Evolutionary conservation across 1,284 basidiomycete species (phyloP), one percentile per base, ranked within the genome.

Genomic region (Cutaneotrichosporon sp.): DNA sequence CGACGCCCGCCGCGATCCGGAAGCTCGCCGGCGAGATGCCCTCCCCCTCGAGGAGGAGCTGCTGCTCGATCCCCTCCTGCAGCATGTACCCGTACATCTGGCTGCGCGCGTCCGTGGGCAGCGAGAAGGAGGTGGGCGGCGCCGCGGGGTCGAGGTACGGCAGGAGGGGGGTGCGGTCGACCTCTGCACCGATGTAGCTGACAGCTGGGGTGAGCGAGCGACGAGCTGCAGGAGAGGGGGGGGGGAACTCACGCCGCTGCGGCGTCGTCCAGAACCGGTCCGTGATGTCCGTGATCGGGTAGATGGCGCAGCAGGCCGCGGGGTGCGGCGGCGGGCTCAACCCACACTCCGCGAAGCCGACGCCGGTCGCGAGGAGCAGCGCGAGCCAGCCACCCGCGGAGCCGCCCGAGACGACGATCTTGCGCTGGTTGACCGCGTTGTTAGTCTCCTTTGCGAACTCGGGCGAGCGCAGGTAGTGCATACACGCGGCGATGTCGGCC

Each of bases 371-470:
- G n/a, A 61, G 47, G 27, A 65, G 31, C 14, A 65, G 56, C 7
- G 63, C 63, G 24, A 65, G 59, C 59, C 59, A 65, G 7, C 63
- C 63, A 14, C 63, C 63, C 18, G 63, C 63, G 5, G 56, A 59
- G 18, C 56, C 55, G 42, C 63, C 63, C 16, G 50, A 54, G 36
- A 65, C 59, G 43, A 65, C 33, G 42, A 65, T 55, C 52, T 58
- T 58, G 25, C 16, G 9, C 50, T 60, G 64, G 49, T 62, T 47
- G 18, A 60, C 60, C 8, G n/a, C 13, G 49, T 51, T 33, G 20
- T 50, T 54, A 2, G 60, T 60, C 47, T 42, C 56, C 6, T 10
- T n/a, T 4, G 54, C 34, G 45, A 62, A 62, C 16, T 14, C 59
- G 5, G 51, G 34, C 9, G 56, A 62, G 20, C 60, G 60, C 34